phyloP scores from a whole-genome alignment of 1,284 basidiomycete genomes.

The Meripilus lineatus region DNA sequence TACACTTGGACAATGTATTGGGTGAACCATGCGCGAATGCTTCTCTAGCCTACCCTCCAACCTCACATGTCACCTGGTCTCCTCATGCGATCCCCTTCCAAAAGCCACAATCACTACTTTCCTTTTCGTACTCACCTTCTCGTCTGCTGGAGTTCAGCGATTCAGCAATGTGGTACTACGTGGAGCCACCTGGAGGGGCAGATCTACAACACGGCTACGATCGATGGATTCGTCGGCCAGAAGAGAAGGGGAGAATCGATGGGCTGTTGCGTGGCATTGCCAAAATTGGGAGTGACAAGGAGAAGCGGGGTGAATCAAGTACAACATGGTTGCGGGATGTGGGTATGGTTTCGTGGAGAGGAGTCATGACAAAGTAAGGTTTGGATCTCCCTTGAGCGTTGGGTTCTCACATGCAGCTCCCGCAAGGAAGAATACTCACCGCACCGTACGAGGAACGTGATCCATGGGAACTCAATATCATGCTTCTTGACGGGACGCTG shows the following conservation, averaged over 20 bases:
- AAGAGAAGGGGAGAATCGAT: constrained; percentile 61
- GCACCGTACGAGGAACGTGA: constrained; percentile 81
- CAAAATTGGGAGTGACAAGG: constrained; percentile 26
- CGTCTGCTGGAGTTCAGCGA: constrained; percentile 59
- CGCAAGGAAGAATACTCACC: constrained; percentile 62
- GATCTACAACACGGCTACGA: constrained; percentile 65
- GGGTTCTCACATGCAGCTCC: constrained; percentile 22
- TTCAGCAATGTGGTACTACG: constrained; percentile 64
- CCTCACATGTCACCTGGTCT: too few relatives aligned
- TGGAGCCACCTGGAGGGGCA: constrained; percentile 56
- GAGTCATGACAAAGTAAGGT: constrained; percentile 86
- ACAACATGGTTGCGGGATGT: constrained; percentile 35
- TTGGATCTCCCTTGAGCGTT: constrained; percentile 10
- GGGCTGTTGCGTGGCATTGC: constrained; percentile 43
- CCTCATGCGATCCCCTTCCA: constrained; percentile 31
- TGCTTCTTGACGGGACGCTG: constrained; percentile 70
- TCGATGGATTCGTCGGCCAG: constrained; percentile 62
- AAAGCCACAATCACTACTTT: constrained; percentile 39
- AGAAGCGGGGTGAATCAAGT: too few relatives aligned
- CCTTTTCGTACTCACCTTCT: constrained; percentile 41
- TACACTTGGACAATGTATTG: too few relatives aligned
- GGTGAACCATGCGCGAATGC: too few relatives aligned
- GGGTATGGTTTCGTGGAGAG: constrained; percentile 80
- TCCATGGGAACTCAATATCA: constrained; percentile 81
- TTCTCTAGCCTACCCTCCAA: too few relatives aligned